Evolutionary conservation across 2,329 filamentous ascomycete species (phyloP).

Genomic region (Aureobasidium uvarum): DNA sequence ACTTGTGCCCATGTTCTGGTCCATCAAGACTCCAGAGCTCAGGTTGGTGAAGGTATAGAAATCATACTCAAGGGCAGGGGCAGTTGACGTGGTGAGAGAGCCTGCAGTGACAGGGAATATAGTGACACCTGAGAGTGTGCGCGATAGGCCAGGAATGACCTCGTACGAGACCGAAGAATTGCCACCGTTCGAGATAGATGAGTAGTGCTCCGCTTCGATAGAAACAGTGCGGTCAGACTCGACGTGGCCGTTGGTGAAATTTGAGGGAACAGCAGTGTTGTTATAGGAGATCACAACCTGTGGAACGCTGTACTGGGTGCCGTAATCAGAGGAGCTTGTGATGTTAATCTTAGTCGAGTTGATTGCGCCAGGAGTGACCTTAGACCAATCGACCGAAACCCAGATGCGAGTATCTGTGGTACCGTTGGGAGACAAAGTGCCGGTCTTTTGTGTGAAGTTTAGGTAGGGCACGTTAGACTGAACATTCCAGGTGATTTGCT

Average conservation of each 20-base stretch:
- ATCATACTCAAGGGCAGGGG: constrained; percentile 59
- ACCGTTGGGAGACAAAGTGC: constrained; percentile 49
- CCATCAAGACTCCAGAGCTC: constrained; percentile 36
- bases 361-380: constrained; percentile 43
- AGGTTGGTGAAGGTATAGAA: constrained; percentile 60
- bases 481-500: constrained; percentile 55
- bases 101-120: constrained; percentile 54
- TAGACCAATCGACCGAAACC: constrained; percentile 58
- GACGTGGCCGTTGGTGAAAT: constrained; percentile 59
- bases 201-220: constrained; percentile 41
- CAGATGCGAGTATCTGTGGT: constrained; percentile 54
- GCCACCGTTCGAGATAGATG: constrained; percentile 30
- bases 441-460: constrained; percentile 51
- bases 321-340: constrained; percentile 49
- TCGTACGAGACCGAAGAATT: constrained; percentile 48
- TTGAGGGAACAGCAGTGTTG: constrained; percentile 49
- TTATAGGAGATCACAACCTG: constrained; percentile 57
- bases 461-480: constrained; percentile 51
- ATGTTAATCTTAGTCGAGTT: constrained; percentile 51
- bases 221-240: constrained; percentile 54
- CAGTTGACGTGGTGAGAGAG: constrained; percentile 51
- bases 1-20: constrained; percentile 42
- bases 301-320: constrained; percentile 41
- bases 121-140: constrained; percentile 58
- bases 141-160: constrained; percentile 56